A percentile compares a stretch with the other conserved stretches of the same genome.
Conservation (phyloP, 805 yeast genomes). For the Saturnispora diversa region DNA sequence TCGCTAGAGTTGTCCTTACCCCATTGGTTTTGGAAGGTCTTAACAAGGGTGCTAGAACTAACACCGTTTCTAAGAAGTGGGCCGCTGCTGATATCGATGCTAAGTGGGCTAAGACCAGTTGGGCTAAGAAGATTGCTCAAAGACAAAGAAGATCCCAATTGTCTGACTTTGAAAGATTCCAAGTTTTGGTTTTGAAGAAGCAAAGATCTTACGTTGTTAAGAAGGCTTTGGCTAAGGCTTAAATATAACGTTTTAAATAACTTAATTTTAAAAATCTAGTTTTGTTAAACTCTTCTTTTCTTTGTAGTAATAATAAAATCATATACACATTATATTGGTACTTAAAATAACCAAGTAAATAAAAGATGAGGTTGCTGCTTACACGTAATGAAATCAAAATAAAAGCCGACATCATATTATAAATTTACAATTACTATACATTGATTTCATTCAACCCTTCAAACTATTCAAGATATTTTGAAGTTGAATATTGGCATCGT, state of each 20-base stretch:
- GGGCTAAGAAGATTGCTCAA: conserved; percentile 98
- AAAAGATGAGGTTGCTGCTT: no score
- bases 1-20: conserved; percentile 86
- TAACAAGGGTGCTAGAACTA: conserved; percentile 93
- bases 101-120: conserved; percentile 88
- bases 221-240: conserved; percentile 96
- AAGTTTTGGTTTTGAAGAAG: conserved; percentile 94
- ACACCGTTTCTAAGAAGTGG: conserved; percentile 86
- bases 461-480: conserved; percentile 5
- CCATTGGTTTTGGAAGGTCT: conserved; percentile 77
- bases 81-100: conserved; percentile 77
- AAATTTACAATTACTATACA: not conserved
- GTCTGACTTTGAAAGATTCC: conserved; percentile 99
- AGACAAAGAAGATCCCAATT: conserved; percentile 89
- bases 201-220: conserved; percentile 92
- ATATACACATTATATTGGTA: no score
- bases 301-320: not conserved
- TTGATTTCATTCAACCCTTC: not conserved
- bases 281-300: no score
- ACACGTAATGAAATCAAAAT: no score
- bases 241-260: conserved; percentile 27
- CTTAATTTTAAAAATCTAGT: not conserved
- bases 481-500: conserved; percentile 1
- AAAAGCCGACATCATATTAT: no score
- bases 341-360: no score